Evolutionary conservation across 1,284 basidiomycete genomes (phyloP).

Genomic region (Ceratobasidium sp.): DNA sequence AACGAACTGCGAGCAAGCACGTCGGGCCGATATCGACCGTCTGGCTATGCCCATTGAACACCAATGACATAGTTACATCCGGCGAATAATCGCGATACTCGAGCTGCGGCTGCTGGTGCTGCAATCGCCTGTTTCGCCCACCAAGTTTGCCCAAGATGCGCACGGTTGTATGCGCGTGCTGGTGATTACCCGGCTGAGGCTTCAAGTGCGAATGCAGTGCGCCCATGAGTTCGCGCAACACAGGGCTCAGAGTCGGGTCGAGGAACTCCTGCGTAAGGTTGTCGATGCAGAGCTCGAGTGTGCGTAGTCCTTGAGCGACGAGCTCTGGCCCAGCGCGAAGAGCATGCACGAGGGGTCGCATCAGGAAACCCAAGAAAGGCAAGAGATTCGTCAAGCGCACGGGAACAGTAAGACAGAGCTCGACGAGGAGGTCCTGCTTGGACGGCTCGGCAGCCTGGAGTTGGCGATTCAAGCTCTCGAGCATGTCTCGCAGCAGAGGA

Average conservation of each 20-base stretch:
- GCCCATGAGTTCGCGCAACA: conserved; percentile 94
- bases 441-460: conserved; percentile 81
- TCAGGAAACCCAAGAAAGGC: conserved; percentile 95
- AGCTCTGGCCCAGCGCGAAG: conserved; percentile 90
- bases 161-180: conserved; percentile 95
- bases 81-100: conserved; percentile 79
- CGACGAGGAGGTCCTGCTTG: conserved; percentile 92
- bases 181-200: conserved; percentile 91
- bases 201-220: conserved; percentile 92
- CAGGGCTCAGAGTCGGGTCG: conserved; percentile 95
- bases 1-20: conserved; percentile 77
- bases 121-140: conserved; percentile 90
- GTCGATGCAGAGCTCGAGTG: conserved; percentile 99
- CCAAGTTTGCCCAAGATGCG: conserved; percentile 98
- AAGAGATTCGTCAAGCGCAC: conserved; percentile 95
- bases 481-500: conserved; percentile 95
- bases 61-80: conserved; percentile 76
- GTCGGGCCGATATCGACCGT: conserved; percentile 80
- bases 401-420: conserved; percentile 97
- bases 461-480: conserved; percentile 94
- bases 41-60: conserved; percentile 79
- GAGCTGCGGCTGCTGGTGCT: conserved; percentile 85
- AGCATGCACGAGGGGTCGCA: conserved; percentile 96
- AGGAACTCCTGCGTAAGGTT: conserved; percentile 99
- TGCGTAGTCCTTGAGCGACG: conserved; percentile 95